phyloP scores from a whole-genome alignment of 2,329 filamentous ascomycete genomes.

The Aureobasidium melanogenum region DNA sequence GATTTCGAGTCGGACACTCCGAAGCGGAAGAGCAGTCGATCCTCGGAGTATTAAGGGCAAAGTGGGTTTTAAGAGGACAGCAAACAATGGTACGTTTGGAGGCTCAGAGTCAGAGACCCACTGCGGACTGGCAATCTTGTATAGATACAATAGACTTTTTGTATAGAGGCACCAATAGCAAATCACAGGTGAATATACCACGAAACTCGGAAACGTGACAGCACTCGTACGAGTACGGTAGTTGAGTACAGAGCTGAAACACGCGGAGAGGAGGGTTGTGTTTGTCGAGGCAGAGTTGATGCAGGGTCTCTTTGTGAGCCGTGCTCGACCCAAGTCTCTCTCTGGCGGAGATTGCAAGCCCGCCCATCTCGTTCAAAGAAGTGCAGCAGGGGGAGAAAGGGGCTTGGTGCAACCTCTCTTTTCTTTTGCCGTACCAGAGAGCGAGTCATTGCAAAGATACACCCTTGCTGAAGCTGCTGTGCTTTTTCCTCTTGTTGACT shows the following conservation, averaged over 20 bases:
- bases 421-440: not conserved
- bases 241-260: not conserved
- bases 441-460: not conserved
- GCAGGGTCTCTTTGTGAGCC: not conserved
- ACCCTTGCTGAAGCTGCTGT: not conserved
- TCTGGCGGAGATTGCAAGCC: not conserved
- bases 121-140: not conserved
- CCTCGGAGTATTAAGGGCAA: not conserved
- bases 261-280: not conserved
- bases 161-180: not conserved
- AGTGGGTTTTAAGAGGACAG: not conserved
- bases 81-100: not conserved
- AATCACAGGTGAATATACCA: not conserved
- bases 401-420: not conserved
- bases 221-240: not conserved
- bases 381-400: constrained; percentile 4
- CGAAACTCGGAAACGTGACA: not conserved
- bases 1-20: constrained; percentile 10
- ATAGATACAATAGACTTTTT: constrained; percentile 6
- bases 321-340: not conserved
- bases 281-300: not conserved
- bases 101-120: not conserved
- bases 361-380: not conserved
- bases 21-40: not conserved
- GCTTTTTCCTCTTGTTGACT: not conserved